Evolutionary conservation across 73 alveolate species (phyloP).

Genomic region (Tetrahymena thermophila): DNA sequence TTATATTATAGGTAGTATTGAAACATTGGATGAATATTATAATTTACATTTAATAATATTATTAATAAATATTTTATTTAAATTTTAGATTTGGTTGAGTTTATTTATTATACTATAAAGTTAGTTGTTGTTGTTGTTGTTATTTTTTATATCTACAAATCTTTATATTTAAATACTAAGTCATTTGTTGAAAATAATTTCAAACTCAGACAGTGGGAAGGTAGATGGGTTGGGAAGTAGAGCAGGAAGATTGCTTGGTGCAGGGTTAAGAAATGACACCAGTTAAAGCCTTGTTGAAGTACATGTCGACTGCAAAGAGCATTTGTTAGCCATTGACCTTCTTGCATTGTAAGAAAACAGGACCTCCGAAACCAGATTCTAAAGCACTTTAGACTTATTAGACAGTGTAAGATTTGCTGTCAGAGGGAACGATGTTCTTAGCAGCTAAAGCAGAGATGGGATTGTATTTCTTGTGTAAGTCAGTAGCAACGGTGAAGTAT

Average conservation of each 20-base stretch:
- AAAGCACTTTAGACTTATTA: neutral
- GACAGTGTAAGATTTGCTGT: neutral
- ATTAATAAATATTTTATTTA: too few species aligned
- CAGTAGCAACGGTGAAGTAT: slow-evolving; percentile 11
- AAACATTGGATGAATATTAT: neutral
- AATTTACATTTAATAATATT: too few species aligned
- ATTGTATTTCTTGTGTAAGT: slow-evolving; percentile 10
- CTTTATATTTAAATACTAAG: neutral
- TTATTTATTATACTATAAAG: neutral
- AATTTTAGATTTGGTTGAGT: neutral
- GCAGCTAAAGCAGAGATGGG: slow-evolving; percentile 17
- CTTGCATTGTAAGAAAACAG: neutral
- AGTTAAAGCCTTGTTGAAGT: neutral
- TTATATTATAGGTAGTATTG: neutral
- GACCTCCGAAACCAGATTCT: neutral
- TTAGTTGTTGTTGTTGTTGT: neutral
- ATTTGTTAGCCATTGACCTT: neutral
- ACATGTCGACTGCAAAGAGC: neutral
- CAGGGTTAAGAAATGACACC: neutral
- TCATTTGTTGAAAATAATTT: neutral
- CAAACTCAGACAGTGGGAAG: neutral
- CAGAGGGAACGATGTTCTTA: neutral
- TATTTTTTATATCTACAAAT: neutral
- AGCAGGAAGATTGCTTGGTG: slow-evolving; percentile 1
- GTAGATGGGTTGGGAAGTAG: neutral